Evolutionary conservation across 208 protist genomes (phyloP), one percentile per base, ranked within the genome.

Genomic region (Crithidia bombi): DNA sequence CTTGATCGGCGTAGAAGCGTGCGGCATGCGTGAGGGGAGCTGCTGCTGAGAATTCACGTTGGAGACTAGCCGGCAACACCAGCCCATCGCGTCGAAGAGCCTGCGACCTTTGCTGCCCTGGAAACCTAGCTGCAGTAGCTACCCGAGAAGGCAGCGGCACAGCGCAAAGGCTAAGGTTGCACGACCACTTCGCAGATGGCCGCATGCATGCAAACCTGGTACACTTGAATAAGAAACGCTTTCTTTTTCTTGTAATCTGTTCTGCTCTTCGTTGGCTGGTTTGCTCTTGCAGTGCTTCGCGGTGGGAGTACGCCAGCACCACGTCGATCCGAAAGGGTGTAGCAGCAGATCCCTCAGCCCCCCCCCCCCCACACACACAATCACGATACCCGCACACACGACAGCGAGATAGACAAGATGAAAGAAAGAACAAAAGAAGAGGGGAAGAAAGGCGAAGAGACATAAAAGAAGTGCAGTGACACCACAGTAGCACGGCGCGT

Each of bases 121-220:
- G 50, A 36, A 38, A 17, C 50, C 17, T 3, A 21, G 25, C 11
- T 36, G 30, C 41, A 19, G 15, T n/a, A 5, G 4, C 41, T 28
- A 1, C 28, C 7, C 28, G 17, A 36, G 5, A 28, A 32, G 46
- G 10, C 15, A 12, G 30, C 19, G 54, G 4, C 2, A 21, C 15
- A 28, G 54, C 19, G 17, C 33, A 58, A 0, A 36, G 43, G 30
- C 43, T 9, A 1, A 41, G 30, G 12, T 43, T 23, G 14, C 58
- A 65, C 17, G 43, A 65, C 39, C 17, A 30, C 9, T 26, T 51
- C 26, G 30, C 6, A 17, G 30, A 39, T 15, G 58, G 10, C n/a
- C 43, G 43, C 58, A 65, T 65, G 9, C 32, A 64, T 28, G 0
- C 2, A 26, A 68, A 7, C n/a, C n/a, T n/a, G n/a, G n/a, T n/a